Base-by-base conservation (phyloP, 2,329 filamentous ascomycete species). In the Monosporascus sp. region DNA sequence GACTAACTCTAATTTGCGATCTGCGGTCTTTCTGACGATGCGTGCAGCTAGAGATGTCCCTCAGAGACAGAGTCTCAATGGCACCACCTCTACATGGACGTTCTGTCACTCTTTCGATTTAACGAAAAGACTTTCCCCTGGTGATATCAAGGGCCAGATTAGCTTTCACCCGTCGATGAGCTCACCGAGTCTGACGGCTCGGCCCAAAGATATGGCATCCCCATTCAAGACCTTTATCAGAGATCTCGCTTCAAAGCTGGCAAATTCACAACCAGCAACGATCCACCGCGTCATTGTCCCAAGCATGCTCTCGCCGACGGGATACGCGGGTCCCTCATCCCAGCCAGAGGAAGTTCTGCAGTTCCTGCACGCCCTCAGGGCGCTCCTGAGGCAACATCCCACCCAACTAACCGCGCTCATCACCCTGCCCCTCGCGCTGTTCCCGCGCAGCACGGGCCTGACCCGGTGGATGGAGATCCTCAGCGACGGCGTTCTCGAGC, bases 211-310 rank as follows among this genome's bases (percentile, higher is more conserved):
- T 19, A 51, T 65, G 2, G 57, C 62, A 5, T 82, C 83, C 1
- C 78, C 84, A 0, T 88, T 96, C 61, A 74, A 78, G 20, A 65
- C 76, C 0, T 87, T 96, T 52, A 71, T 95, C 45, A 71, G 75
- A 37, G 75, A 81, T 22, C 67, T 91, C 31, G 74, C 74, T 45
- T 72, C 75, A 2, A 82, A 75, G 54, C 75, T 90, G 55, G 73
- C 74, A 40, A 78, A 74, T 52, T 85, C 80, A 26, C 73, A 84
- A 1, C 74, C 83, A 1, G 77, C 78, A 8, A 81, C 77, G 2
- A 75, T 94, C 31, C 93, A 97, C 68, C 85, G 94, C 47, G 76
- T 97, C 38, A 75, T 97, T 46, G 78, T 97, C n/a, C 93, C 94
- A 0, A 86, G 82, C 52, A 78, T 97, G 9, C 81, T 97, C 24